Base-by-base conservation (phyloP, 495 filamentous ascomycete species). In the Penicillium angulare region DNA sequence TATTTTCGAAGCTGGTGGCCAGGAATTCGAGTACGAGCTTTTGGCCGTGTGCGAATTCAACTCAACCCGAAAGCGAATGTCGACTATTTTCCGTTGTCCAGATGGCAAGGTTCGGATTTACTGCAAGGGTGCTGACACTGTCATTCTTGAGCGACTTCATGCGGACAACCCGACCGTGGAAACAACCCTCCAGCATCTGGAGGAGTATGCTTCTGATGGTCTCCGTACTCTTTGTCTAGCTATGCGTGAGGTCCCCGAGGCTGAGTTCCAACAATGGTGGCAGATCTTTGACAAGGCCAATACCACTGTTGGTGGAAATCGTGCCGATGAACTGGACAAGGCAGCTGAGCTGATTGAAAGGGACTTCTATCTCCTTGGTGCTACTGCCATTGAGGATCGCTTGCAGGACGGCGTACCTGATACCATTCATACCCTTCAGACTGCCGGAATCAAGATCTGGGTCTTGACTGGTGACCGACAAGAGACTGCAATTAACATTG, bases 401-500 rank as follows among this genome's bases (percentile, higher is more conserved):
- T 75, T 99, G 27, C 95, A 99, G 64, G 95, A 99, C 63, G 95
- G 95, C 48, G 95, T 99, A 3, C 95, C 95, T 3, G 95, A 99
- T 66, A 99, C 95, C 2, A 99, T 99, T 54, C 90, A 97, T 69
- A 97, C 92, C 0, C 80, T 99, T 8, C 95, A 99, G 64, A 88
- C 89, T 49, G 95, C 95, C 17, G 93, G 93, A 23, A 97, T 99
- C 69, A 99, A 99, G 73, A 84, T 99, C 38, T 99, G 95, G 93
- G 95, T 99, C 17, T 71, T 99, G 66, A 99, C 95, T 32, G 95
- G 95, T 60, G 95, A 99, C 75, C 80, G 95, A 61, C 95, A 99
- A 66, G 95, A 99, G 66, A 99, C 95, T 40, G 95, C 95, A 42
- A 99, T 99, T 75, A 99, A 99, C 63, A 99, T 99, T 60, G 95